A percentile compares a stretch with the other conserved stretches of the same genome.
These are phyloP conservation scores for Exophiala viscosa DNA, from an alignment of 2,329 filamentous ascomycete genomes.

Conservation along the genomic window DNA sequence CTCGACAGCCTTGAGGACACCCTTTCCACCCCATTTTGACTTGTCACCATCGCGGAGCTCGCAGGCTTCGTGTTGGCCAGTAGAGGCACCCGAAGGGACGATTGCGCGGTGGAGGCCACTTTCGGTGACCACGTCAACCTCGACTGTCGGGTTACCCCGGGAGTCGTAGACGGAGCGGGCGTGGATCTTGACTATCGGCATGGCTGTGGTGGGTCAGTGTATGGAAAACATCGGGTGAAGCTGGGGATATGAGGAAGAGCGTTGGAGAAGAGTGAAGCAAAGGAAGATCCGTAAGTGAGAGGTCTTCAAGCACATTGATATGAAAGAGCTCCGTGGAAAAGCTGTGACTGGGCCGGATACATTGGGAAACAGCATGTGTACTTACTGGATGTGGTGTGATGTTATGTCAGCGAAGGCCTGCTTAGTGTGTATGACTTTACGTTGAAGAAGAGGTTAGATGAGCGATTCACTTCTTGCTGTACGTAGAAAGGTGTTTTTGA, in stretches of 20 bases:
- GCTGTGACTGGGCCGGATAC: slow-evolving; percentile 1
- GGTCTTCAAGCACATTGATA: not conserved
- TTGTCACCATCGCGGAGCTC: slow-evolving; percentile 90
- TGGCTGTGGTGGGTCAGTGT: slow-evolving; percentile 39
- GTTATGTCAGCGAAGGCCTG: slow-evolving; percentile 17
- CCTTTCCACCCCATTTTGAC: slow-evolving; percentile 80
- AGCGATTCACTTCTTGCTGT: not conserved
- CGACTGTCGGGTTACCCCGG: slow-evolving; percentile 95
- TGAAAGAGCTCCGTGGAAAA: slow-evolving; percentile 6
- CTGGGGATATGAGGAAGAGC: not conserved
- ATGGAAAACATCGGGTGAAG: slow-evolving; percentile 15
- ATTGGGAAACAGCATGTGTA: slow-evolving; percentile 2
- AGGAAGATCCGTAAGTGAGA: not conserved
- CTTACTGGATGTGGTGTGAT: slow-evolving; percentile 22
- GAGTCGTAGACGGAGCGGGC: slow-evolving; percentile 98
- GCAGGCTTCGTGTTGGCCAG: slow-evolving; percentile 85
- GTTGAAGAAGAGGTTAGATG: not conserved
- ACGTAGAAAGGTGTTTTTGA: slow-evolving; percentile 1
- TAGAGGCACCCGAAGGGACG: slow-evolving; percentile 93
- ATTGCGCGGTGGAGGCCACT: slow-evolving; percentile 96
- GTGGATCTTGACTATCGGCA: slow-evolving; percentile 89
- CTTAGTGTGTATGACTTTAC: slow-evolving; percentile 10
- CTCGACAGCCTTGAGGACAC: slow-evolving; percentile 77
- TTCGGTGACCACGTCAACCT: slow-evolving; percentile 95
- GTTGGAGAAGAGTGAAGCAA: not conserved